Evolutionary conservation across 2,329 filamentous ascomycete species (phyloP), one percentile per base, ranked within the genome.

Genomic region (Botrytis deweyae): DNA sequence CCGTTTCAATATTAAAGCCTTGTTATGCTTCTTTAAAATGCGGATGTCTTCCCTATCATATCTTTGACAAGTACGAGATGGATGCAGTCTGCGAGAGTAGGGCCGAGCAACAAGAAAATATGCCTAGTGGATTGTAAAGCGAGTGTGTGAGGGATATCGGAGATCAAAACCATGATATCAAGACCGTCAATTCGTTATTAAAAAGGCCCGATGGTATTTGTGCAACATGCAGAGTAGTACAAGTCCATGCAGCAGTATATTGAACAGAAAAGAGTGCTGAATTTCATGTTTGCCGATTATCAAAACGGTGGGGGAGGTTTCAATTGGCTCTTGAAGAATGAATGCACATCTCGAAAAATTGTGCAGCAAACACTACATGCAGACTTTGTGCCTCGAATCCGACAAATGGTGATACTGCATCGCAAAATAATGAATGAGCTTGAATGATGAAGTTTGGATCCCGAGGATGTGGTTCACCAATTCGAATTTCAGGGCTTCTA

Each of bases 401-500:
- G 40, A 25, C 16, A 63, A 36, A n/a, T 16, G 40, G 58, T 40
- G 22, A 33, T n/a, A 70, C 29, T 70, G 20, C n/a, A 44, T 44
- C 40, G 18, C 3, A 18, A n/a, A 44, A 40, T 10, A 46, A 40
- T 14, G 18, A 70, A 62, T 14, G 9, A 22, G 25, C 46, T 40
- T 40, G 18, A 55, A 52, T 12, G 29, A 55, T 36, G 14, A 16
- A 10, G 9, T 68, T 12, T 38, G 7, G 10, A 20, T 70, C 68
- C 68, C 68, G 68, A 62, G 29, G 12, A 40, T 46, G 14, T 70
- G 55, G 68, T 61, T 70, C 68, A 69, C 66, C 42, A 64, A 66
- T 66, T 55, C 22, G n/a, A 66, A 38, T 65, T 65, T n/a, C n/a
- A 40, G 49, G 61, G 44, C 25, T 40, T 46, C 55, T 63, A 20